These are phyloP conservation scores for Stephanodiscus minutulus DNA, from an alignment of 108 stramenopile genomes.

Conservation along the genomic window DNA sequence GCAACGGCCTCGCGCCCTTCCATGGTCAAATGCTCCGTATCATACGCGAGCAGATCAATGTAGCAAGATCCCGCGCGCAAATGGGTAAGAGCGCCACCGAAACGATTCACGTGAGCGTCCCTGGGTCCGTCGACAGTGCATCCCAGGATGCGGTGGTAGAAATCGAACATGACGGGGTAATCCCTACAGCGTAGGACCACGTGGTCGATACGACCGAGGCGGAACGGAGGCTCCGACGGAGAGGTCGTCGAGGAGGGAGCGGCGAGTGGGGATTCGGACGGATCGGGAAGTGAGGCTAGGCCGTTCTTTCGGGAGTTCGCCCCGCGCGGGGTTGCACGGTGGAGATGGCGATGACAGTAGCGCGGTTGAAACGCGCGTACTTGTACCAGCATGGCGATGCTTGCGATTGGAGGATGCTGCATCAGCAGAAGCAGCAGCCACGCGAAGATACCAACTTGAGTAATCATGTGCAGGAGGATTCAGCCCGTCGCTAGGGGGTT, in stretches of 20 bases:
- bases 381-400: not conserved
- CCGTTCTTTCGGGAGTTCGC: no score
- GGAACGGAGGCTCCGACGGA: slow-evolving; percentile 31
- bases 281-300: not conserved
- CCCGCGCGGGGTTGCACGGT: not conserved
- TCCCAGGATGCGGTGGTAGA: slow-evolving; percentile 50
- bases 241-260: not conserved
- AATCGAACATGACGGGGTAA: slow-evolving; percentile 50
- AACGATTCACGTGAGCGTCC: slow-evolving; percentile 44
- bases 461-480: no score
- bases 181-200: slow-evolving; percentile 44
- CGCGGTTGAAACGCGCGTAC: no score
- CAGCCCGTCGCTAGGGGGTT: no score
- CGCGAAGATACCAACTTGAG: not conserved
- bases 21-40: slow-evolving; percentile 34
- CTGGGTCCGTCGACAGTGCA: slow-evolving; percentile 46
- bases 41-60: slow-evolving; percentile 52
- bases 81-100: slow-evolving; percentile 56
- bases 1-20: slow-evolving; percentile 27
- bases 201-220: slow-evolving; percentile 49
- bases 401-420: no score
- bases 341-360: no score
- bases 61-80: slow-evolving; percentile 50
- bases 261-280: not conserved
- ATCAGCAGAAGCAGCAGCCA: not conserved